These are phyloP conservation scores for Seiridium cupressi DNA, from an alignment of 2,329 filamentous ascomycete species.

Conservation along the genomic window DNA sequence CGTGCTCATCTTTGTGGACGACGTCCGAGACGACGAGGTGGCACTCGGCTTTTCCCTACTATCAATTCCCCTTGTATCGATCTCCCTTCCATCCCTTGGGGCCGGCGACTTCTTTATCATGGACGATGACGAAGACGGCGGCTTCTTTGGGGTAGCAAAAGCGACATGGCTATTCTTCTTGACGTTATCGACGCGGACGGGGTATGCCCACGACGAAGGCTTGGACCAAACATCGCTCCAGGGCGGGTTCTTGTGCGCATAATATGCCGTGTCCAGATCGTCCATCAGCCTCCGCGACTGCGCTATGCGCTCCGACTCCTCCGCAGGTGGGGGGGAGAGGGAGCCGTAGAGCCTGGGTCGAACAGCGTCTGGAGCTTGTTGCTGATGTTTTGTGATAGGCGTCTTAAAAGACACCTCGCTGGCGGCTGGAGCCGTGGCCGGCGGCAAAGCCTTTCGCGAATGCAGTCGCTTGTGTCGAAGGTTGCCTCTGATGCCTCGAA, in stretches of 20 bases:
- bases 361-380: too few relatives aligned
- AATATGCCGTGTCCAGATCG: neutral
- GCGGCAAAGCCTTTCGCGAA: neutral
- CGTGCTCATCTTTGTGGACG: neutral
- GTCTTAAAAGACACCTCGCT: neutral
- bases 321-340: neutral
- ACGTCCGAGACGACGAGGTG: neutral
- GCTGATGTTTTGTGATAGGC: too few relatives aligned
- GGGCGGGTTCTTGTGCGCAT: neutral
- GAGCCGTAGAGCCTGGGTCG: too few relatives aligned
- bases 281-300: neutral
- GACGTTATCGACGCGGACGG: neutral
- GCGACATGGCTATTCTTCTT: neutral
- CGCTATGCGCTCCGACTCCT: neutral
- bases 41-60: too few relatives aligned
- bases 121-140: neutral
- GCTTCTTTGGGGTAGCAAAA: too few relatives aligned
- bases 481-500: neutral
- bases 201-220: neutral
- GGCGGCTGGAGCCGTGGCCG: neutral
- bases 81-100: neutral
- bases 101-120: neutral
- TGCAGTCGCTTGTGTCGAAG: neutral
- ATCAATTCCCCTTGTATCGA: too few relatives aligned
- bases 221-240: neutral